Percentiles rank a stretch among this genome's conserved stretches.
These are phyloP conservation scores for Chlamydomonas reinhardtii DNA, from an alignment of 163 green algal genomes.

Conservation along the genomic window DNA sequence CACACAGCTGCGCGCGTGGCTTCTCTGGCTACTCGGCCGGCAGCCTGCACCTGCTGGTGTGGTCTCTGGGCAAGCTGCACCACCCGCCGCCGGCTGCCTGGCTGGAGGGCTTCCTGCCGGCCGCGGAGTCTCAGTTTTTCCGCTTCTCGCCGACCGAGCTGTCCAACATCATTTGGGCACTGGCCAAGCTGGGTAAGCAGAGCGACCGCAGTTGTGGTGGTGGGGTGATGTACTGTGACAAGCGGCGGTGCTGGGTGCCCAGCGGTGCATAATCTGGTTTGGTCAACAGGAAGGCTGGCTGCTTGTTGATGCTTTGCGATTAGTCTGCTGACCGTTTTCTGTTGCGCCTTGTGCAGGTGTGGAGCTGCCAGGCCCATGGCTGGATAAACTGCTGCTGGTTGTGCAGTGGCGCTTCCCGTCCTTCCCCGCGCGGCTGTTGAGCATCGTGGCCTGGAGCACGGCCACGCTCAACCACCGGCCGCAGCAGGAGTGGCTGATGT, in stretches of 20 bases:
- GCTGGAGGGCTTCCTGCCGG: conserved; percentile 46
- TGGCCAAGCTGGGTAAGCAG: conserved; percentile 60
- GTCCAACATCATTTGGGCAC: conserved; percentile 63
- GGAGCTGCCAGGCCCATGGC: conserved; percentile 35
- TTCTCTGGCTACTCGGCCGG: conserved; percentile 47
- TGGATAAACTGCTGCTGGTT: conserved; percentile 63
- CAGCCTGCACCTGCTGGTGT: conserved; percentile 60
- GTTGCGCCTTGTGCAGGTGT: conserved; percentile 2
- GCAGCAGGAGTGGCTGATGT: conserved; percentile 60
- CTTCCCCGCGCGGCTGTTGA: conserved; percentile 59
- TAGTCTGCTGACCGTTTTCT: no score
- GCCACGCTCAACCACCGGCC: conserved; percentile 57
- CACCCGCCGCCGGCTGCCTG: conserved; percentile 27
- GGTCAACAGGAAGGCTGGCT: no score
- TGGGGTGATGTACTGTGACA: no score
- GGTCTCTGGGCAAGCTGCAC: conserved; percentile 59
- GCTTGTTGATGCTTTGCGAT: no score
- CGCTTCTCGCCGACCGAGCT: conserved; percentile 62
- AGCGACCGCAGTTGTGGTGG: no score
- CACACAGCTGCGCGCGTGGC: conserved; percentile 35
- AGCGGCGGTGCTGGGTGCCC: no score
- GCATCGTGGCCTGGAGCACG: conserved; percentile 59
- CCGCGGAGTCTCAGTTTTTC: conserved; percentile 59
- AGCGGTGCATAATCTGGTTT: no score
- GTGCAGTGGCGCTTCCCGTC: conserved; percentile 64